phyloP scores from a whole-genome alignment of 192 early-diverging fungal genomes.

The Cladochytrium replicatum region DNA sequence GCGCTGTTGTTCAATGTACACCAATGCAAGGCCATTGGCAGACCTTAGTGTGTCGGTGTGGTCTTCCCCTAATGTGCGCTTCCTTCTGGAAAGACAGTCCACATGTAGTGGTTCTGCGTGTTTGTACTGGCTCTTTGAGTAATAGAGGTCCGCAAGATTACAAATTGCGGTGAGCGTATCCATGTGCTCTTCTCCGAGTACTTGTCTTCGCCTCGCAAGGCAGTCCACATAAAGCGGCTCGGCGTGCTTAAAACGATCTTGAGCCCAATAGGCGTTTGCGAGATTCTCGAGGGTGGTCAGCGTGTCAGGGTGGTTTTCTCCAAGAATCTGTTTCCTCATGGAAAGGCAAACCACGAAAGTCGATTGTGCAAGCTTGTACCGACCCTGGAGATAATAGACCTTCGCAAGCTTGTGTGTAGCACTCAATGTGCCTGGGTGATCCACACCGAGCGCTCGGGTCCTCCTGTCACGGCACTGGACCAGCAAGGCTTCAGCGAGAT shows the following conservation, averaged over 20 bases:
- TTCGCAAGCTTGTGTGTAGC: not conserved
- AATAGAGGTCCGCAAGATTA: not conserved
- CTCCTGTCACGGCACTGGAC: not conserved
- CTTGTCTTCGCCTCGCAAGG: not conserved
- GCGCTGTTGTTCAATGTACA: not conserved
- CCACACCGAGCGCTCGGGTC: not conserved
- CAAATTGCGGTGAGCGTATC: not conserved
- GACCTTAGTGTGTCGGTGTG: not conserved
- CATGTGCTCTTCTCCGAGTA: not conserved
- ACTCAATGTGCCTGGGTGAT: not conserved
- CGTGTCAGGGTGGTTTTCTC: not conserved
- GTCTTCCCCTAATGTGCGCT: not conserved
- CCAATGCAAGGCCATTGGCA: not conserved
- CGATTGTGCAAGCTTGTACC: not conserved
- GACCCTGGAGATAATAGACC: not conserved
- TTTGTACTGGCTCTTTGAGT: not conserved
- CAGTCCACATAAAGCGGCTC: not conserved
- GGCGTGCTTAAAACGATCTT: not conserved
- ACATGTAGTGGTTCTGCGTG: not conserved
- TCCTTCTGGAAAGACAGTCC: not conserved
- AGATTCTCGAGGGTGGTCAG: not conserved
- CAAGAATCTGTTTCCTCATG: not conserved
- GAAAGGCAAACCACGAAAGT: not conserved
- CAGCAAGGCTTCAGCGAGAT: not conserved
- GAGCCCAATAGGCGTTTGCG: not conserved